phyloP scores from a whole-genome alignment of 1,284 basidiomycete species.

The Nidula niveotomentosa region DNA sequence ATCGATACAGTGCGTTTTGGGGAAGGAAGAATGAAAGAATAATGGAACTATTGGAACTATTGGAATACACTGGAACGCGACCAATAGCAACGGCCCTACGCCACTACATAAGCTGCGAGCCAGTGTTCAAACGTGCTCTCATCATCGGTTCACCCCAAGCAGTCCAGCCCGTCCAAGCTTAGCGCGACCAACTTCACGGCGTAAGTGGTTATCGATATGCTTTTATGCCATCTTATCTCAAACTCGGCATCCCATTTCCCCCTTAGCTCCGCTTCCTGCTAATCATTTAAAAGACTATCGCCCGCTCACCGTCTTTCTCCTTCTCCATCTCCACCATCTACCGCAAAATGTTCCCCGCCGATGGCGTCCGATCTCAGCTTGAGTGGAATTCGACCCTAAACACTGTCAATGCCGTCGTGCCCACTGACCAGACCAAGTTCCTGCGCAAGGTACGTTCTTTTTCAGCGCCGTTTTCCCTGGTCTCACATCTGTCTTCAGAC shows the following conservation, averaged over 20 bases:
- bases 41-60: too few species aligned
- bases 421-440: constrained; percentile 79
- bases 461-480: constrained; percentile 1
- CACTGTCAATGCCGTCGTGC: constrained; percentile 66
- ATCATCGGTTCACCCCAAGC: too few species aligned
- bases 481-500: constrained; percentile 55
- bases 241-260: neutral
- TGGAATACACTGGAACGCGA: too few species aligned
- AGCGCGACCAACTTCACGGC: too few species aligned
- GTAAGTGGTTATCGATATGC: neutral
- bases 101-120: too few species aligned
- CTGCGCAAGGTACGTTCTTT: constrained; percentile 78
- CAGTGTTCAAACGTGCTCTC: too few species aligned
- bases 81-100: too few species aligned
- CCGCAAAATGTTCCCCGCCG: constrained; percentile 54
- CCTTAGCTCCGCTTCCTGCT: constrained; percentile 5
- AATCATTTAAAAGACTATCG: too few species aligned
- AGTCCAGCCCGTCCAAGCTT: too few species aligned
- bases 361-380: constrained; percentile 77
- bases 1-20: too few species aligned
- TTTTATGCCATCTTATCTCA: neutral
- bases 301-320: constrained; percentile 7
- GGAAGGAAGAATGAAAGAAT: too few species aligned
- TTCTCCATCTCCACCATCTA: constrained; percentile 24
- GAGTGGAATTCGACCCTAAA: constrained; percentile 88